These are phyloP conservation scores for Grosmannia penicillata DNA, from an alignment of 2,329 filamentous ascomycete species.

Conservation along the genomic window DNA sequence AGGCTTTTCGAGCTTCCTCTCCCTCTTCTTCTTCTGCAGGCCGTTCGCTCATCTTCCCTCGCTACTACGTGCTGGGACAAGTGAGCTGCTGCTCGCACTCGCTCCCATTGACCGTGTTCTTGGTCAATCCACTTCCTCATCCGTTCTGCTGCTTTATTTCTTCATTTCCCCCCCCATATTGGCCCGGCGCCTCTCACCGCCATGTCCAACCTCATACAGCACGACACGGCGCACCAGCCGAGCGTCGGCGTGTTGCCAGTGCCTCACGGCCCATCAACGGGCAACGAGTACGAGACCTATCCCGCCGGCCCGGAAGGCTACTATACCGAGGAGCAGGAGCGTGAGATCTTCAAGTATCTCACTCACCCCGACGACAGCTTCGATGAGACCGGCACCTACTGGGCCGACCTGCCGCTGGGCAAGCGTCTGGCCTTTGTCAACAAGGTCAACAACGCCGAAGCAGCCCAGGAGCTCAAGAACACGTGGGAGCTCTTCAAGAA, in stretches of 20 bases:
- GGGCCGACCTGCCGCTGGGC: constrained; percentile 67
- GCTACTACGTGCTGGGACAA: background rate
- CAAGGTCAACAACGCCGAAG: constrained; percentile 56
- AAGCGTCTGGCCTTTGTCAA: constrained; percentile 63
- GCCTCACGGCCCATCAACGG: constrained; percentile 35
- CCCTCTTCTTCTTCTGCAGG: too few species aligned
- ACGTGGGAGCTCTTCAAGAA: constrained; percentile 73
- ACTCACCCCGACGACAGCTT: constrained; percentile 84
- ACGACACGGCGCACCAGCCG: constrained; percentile 25
- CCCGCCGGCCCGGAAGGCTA: constrained; percentile 20
- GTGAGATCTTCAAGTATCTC: constrained; percentile 57
- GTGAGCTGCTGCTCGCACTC: background rate
- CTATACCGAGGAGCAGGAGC: constrained; percentile 33
- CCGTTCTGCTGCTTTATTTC: background rate
- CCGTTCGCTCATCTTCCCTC: too few species aligned
- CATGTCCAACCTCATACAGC: constrained; percentile 23
- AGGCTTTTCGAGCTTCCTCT: too few species aligned
- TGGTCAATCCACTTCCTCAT: background rate
- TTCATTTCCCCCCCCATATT: background rate
- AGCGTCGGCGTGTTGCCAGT: constrained; percentile 38
- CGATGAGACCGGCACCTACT: constrained; percentile 71
- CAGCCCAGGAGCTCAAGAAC: constrained; percentile 46
- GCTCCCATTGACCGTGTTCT: background rate
- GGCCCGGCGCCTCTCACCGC: background rate
- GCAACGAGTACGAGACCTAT: constrained; percentile 33